Conservation (phyloP, 208 protist species). For the Trypanosoma theileri region DNA sequence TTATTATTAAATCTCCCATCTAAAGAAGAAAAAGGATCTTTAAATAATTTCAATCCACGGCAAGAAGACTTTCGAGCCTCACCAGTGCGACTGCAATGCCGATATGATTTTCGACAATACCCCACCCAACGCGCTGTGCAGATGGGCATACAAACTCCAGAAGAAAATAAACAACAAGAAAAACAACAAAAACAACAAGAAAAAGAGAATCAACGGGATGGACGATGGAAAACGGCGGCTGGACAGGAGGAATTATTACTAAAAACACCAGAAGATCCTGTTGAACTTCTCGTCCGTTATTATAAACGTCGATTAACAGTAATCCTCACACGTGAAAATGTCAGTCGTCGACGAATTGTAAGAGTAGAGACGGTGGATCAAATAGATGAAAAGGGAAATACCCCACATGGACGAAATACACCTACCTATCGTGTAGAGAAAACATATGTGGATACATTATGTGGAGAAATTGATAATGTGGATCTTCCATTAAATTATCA, state of each 20-base stretch:
- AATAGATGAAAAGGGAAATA: neutral
- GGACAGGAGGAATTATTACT: constrained; percentile 27
- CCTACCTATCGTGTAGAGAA: constrained; percentile 28
- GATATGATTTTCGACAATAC: constrained; percentile 70
- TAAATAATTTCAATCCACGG: constrained; percentile 69
- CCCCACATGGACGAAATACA: too few species aligned
- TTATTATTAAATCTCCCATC: constrained; percentile 70
- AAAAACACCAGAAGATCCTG: constrained; percentile 55
- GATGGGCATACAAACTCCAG: neutral
- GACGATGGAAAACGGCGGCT: constrained; percentile 8
- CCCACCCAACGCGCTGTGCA: constrained; percentile 28
- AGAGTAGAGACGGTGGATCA: neutral
- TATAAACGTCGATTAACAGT: constrained; percentile 66
- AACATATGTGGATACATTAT: constrained; percentile 70
- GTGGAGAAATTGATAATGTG: constrained; percentile 70
- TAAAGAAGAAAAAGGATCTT: constrained; percentile 25
- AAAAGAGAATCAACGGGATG: neutral
- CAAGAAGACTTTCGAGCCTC: constrained; percentile 44
- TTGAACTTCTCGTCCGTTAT: constrained; percentile 78
- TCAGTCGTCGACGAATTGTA: constrained; percentile 35
- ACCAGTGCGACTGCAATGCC: constrained; percentile 50
- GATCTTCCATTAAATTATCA: constrained; percentile 63
- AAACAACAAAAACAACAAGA: constrained; percentile 26
- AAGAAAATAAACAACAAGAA: too few species aligned
- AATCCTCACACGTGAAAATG: constrained; percentile 50